phyloP scores from a whole-genome alignment of 2,329 filamentous ascomycete genomes.

The Scorias spongiosa region DNA sequence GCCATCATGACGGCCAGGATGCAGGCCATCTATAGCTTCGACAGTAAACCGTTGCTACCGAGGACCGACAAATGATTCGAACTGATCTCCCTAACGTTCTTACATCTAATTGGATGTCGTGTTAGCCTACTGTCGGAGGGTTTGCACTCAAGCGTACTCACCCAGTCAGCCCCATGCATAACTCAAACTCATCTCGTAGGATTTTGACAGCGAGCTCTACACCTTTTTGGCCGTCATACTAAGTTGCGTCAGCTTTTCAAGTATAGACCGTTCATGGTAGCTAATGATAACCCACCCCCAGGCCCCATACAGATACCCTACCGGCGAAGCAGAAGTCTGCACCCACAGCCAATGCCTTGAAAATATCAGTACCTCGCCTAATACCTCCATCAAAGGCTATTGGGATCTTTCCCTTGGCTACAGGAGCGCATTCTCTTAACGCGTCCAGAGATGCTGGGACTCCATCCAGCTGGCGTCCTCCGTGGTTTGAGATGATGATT shows the following conservation, averaged over 20 bases:
- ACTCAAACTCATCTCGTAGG: conserved; percentile 13
- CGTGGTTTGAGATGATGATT: conserved; percentile 39
- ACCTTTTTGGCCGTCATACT: conserved; percentile 23
- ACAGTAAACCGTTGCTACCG: not conserved
- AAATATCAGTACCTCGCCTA: conserved; percentile 39
- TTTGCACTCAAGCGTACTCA: too few species aligned
- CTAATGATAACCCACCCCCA: conserved; percentile 24
- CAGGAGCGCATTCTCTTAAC: conserved; percentile 24
- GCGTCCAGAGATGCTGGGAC: conserved; percentile 38
- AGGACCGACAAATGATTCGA: not conserved
- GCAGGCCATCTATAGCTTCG: not conserved
- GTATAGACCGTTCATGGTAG: not conserved
- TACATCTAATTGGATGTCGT: conserved; percentile 7
- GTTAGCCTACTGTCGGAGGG: too few species aligned
- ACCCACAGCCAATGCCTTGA: conserved; percentile 41
- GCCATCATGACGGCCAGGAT: too few species aligned
- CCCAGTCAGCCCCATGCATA: conserved; percentile 24
- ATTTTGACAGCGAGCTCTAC: conserved; percentile 29
- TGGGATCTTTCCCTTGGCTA: conserved; percentile 33
- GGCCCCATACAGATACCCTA: conserved; percentile 34
- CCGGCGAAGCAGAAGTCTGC: conserved; percentile 37
- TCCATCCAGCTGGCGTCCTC: conserved; percentile 42
- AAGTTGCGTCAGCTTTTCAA: conserved; percentile 2
- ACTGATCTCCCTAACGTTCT: conserved; percentile 13
- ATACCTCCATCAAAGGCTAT: conserved; percentile 48